Evolutionary conservation across 2,329 filamentous ascomycete genomes (phyloP), one percentile per base, ranked within the genome.

Genomic region (Achaetomium macrosporum): DNA sequence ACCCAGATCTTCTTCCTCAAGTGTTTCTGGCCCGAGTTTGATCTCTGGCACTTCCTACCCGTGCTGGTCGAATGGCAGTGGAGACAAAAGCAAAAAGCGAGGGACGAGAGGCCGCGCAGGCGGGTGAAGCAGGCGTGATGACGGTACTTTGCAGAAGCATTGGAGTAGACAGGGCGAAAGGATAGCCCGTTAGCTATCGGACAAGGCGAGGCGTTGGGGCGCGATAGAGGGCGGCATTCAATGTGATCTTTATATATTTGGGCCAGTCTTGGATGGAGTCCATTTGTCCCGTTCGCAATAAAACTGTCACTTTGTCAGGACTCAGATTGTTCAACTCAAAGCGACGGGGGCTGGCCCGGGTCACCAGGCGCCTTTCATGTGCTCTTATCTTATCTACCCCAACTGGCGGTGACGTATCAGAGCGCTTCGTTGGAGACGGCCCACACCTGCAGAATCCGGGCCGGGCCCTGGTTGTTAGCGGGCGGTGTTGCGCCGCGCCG

Each of bases 21-120:
- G 63, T 93, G 89, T 59, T 76, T 96, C 57, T 99, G 93, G 93
- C 93, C 93, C 2, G 90, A 96, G 58, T 96, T 99, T 63, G 90
- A 95, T 66, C 77, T 99, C 5, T 92, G 90, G 84, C 82, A 91
- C 54, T 96, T 97, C 69, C 70, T 99, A 16, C 93, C 92, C 9
- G 91, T 99, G 19, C 72, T 99, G 50, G 76, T 97, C 45, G 90
- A 96, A 68, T 99, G 93, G 92, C 82, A 85, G 65, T 84, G 82
- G 81, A 72, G 78, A 51, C 76, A 80, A 63, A 82, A 82, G 70
- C 72, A 81, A 58, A 74, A 72, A 59, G 78, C 76, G 45, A 72
- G 77, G 42, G 77, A 82, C 25, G 75, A 73, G 55, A 66, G 67
- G 42, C 70, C 75, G 1, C 63, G 66, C 30, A 66, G 64, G 49